phyloP scores from a whole-genome alignment of 352 stramenopile genomes.

The Globisporangium okanoganense region DNA sequence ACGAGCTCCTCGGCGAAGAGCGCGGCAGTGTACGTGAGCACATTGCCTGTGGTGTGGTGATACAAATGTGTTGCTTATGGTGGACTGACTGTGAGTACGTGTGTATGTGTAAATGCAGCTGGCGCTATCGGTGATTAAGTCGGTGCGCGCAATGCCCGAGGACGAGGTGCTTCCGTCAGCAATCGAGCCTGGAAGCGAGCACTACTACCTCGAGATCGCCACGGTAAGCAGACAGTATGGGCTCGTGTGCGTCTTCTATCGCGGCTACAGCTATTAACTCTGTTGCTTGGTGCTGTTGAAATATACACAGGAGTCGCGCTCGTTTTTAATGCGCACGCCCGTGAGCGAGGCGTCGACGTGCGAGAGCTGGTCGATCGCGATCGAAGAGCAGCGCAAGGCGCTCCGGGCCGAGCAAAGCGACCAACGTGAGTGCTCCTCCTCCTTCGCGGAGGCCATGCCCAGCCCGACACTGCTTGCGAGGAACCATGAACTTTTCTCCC shows the following conservation, averaged over 20 bases:
- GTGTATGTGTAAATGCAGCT: slow-evolving; percentile 28
- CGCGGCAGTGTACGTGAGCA: slow-evolving; percentile 44
- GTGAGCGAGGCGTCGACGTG: slow-evolving; percentile 72
- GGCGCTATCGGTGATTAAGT: slow-evolving; percentile 55
- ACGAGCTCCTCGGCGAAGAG: slow-evolving; percentile 77
- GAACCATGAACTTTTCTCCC: slow-evolving; percentile 76
- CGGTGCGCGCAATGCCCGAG: slow-evolving; percentile 73
- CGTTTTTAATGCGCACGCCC: slow-evolving; percentile 72
- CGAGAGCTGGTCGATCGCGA: slow-evolving; percentile 81
- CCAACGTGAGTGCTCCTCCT: slow-evolving; percentile 44
- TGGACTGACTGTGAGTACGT: neutral
- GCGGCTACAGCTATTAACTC: neutral
- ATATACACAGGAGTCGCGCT: slow-evolving; percentile 40
- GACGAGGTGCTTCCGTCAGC: slow-evolving; percentile 50
- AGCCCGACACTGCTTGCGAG: slow-evolving; percentile 67
- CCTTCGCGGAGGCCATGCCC: slow-evolving; percentile 40
- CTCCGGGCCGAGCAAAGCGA: slow-evolving; percentile 43
- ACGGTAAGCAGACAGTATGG: slow-evolving; percentile 29
- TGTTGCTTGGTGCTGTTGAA: neutral
- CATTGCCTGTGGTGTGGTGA: neutral
- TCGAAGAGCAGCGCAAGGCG: slow-evolving; percentile 81
- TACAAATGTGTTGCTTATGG: neutral
- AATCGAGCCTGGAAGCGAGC: slow-evolving; percentile 53
- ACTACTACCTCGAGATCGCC: slow-evolving; percentile 82
- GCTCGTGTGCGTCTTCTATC: neutral